phyloP scores from a whole-genome alignment of 805 yeast genomes.

The Kazachstania africana region DNA sequence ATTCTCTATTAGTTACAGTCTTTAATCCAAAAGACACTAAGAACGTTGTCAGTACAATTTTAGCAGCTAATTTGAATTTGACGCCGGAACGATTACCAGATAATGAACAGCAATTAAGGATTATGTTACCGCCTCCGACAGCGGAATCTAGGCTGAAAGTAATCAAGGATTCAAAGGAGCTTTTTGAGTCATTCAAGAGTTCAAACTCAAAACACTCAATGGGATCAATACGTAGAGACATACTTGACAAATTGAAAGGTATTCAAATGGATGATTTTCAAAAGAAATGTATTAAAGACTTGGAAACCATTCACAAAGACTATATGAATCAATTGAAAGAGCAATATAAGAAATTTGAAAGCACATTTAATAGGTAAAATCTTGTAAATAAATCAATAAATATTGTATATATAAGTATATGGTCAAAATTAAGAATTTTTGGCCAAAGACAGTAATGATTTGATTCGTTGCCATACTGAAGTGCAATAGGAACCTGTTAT shows the following conservation, averaged over 20 bases:
- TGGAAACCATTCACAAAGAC: conserved; percentile 61
- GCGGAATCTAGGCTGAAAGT: conserved; percentile 48
- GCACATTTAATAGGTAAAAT: conserved; percentile 23
- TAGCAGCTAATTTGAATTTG: conserved; percentile 58
- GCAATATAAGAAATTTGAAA: conserved; percentile 45
- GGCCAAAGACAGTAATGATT: conserved; percentile 44
- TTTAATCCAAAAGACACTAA: conserved; percentile 73
- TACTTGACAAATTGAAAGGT: conserved; percentile 43
- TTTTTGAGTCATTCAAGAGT: conserved; percentile 50
- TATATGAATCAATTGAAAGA: conserved; percentile 48
- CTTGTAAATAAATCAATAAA: conserved; percentile 1
- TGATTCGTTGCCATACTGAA: conserved; percentile 57
- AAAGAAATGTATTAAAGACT: conserved; percentile 41
- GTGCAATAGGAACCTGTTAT: conserved; percentile 76
- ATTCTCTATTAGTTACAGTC: conserved; percentile 64
- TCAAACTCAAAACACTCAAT: conserved; percentile 39
- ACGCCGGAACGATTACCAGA: conserved; percentile 69
- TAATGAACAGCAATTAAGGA: conserved; percentile 61
- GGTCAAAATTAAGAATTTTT: conserved; percentile 19
- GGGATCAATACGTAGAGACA: conserved; percentile 44
- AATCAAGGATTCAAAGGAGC: conserved; percentile 51
- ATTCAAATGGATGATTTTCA: conserved; percentile 39
- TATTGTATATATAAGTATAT: conserved; percentile 1
- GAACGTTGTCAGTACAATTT: conserved; percentile 55
- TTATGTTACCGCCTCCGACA: conserved; percentile 65